Percentiles rank a stretch among this genome's conserved stretches.
These are phyloP conservation scores for Diphasiastrum complanatum DNA, from an alignment of 83 land plant species.

Conservation along the genomic window DNA sequence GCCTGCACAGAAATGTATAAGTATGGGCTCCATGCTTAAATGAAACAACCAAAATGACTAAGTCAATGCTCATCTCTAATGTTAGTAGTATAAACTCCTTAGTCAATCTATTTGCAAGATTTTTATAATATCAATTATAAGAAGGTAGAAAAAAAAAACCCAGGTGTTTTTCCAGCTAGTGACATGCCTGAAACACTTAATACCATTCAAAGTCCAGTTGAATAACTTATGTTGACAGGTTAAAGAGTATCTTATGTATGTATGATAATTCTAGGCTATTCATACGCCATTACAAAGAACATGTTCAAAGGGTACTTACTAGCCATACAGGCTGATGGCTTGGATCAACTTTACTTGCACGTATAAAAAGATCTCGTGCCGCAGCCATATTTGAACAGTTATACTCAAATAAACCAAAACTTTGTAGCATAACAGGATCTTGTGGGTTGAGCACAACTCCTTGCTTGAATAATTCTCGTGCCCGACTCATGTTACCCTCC, in stretches of 20 bases:
- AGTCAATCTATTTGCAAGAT: too few relatives aligned
- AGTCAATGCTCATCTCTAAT: neutral
- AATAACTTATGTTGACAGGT: too few relatives aligned
- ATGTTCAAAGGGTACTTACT: slow-evolving; percentile 34
- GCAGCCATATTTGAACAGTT: slow-evolving; percentile 50
- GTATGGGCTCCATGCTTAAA: neutral
- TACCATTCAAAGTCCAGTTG: too few relatives aligned
- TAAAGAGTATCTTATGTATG: neutral
- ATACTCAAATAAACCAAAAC: slow-evolving; percentile 85
- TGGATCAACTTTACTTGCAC: slow-evolving; percentile 64
- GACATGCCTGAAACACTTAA: too few relatives aligned
- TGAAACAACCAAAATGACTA: neutral
- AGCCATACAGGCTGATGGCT: slow-evolving; percentile 92
- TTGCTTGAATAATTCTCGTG: slow-evolving; percentile 66
- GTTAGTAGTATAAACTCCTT: too few relatives aligned
- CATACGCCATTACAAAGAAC: neutral
- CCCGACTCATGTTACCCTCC: slow-evolving; percentile 56
- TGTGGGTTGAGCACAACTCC: slow-evolving; percentile 79
- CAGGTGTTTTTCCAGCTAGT: too few relatives aligned
- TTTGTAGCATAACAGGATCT: slow-evolving; percentile 87
- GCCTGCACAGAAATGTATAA: slow-evolving; percentile 50
- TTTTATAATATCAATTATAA: too few relatives aligned
- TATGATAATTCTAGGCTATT: neutral
- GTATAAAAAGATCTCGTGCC: slow-evolving; percentile 72
- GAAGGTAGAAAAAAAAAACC: too few relatives aligned